Percentiles rank a stretch among this genome's conserved stretches.
These are phyloP conservation scores for Vanderwaltozyma yarrowii DNA, from an alignment of 805 yeast genomes.

Conservation along the genomic window DNA sequence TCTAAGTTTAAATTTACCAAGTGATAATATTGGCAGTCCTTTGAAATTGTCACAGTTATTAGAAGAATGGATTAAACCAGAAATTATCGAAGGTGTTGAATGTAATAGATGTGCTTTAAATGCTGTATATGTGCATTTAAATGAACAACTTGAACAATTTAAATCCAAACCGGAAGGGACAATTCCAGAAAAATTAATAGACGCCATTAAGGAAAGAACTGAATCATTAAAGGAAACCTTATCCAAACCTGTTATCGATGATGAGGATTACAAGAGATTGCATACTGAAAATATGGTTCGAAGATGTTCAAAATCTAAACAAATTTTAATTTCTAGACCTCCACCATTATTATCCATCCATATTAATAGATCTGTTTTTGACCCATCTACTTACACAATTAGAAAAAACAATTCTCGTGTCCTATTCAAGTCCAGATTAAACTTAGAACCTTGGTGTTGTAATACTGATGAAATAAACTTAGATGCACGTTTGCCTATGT, in stretches of 20 bases:
- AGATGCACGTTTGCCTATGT: constrained; percentile 72
- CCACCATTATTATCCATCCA: constrained; percentile 80
- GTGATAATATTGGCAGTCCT: constrained; percentile 33
- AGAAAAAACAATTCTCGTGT: constrained; percentile 78
- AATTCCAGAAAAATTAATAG: constrained; percentile 23
- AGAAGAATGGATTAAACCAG: constrained; percentile 64
- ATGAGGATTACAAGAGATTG: constrained; percentile 62
- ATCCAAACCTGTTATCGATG: constrained; percentile 59
- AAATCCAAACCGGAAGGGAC: constrained; percentile 11
- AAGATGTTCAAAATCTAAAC: constrained; percentile 75
- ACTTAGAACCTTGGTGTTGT: constrained; percentile 60
- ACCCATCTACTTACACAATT: constrained; percentile 71
- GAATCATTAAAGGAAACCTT: constrained; percentile 44
- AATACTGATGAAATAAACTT: constrained; percentile 59
- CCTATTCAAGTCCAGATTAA: constrained; percentile 59
- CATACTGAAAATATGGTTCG: constrained; percentile 67
- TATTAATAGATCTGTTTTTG: constrained; percentile 88
- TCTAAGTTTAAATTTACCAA: constrained; percentile 58
- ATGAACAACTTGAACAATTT: constrained; percentile 28
- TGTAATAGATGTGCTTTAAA: constrained; percentile 84
- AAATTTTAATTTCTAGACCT: constrained; percentile 66
- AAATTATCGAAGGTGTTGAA: constrained; percentile 84
- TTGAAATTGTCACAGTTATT: constrained; percentile 43
- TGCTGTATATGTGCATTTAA: constrained; percentile 45
- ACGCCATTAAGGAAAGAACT: constrained; percentile 37